Evolutionary conservation across 345 rosid genomes (phyloP).

Genomic region (Bretschneidera sinensis): DNA sequence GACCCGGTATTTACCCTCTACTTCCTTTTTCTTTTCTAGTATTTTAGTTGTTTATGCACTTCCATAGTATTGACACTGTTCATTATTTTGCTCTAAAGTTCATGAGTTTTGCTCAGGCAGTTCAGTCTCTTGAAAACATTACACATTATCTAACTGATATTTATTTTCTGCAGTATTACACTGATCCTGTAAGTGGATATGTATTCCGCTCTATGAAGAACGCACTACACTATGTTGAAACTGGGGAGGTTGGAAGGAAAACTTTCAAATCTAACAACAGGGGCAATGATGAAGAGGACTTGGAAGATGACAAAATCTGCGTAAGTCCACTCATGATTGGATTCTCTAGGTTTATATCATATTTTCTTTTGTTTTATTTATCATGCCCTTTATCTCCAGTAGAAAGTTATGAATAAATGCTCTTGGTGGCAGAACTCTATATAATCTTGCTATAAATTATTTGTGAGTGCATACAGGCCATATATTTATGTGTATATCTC

Average conservation of each 20-base stretch:
- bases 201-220: constrained; percentile 80
- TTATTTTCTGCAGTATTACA: constrained; percentile 57
- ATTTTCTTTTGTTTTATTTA: background rate
- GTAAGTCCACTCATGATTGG: constrained; percentile 47
- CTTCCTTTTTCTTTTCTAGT: constrained; percentile 7
- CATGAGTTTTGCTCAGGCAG: background rate
- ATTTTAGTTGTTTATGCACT: too few species aligned
- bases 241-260: constrained; percentile 55
- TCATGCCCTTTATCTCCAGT: background rate
- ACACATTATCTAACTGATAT: constrained; percentile 2
- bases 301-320: constrained; percentile 35
- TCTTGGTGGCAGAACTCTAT: background rate
- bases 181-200: constrained; percentile 73
- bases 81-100: too few species aligned
- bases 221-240: constrained; percentile 65
- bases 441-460: background rate
- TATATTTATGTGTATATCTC: too few species aligned
- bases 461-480: too few species aligned
- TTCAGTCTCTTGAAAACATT: background rate
- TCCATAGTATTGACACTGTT: too few species aligned
- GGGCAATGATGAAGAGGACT: constrained; percentile 27
- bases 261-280: constrained; percentile 53
- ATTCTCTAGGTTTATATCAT: too few species aligned
- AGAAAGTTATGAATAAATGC: background rate
- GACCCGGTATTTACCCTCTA: constrained; percentile 54